Conservation (phyloP, 306 rosid species). For the Cercis canadensis region DNA sequence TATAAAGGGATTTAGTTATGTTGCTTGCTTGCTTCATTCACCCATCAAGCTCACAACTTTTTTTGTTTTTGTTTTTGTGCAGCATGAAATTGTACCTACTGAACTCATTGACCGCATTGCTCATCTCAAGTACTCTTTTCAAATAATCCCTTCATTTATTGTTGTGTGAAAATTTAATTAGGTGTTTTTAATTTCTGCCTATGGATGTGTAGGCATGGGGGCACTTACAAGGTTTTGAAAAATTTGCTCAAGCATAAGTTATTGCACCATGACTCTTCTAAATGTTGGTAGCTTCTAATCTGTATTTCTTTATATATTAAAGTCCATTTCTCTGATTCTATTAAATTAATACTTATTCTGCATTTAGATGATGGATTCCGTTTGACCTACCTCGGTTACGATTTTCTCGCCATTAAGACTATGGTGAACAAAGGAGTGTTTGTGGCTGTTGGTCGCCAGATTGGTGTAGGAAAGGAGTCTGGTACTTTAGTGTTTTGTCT, state of each 20-base stretch:
- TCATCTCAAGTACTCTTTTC: constrained; percentile 49
- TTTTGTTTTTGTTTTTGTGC: constrained; percentile 20
- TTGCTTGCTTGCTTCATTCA: background rate
- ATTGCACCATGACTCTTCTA: constrained; percentile 90
- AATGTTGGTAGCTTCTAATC: constrained; percentile 61
- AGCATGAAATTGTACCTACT: constrained; percentile 84
- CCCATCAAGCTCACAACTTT: background rate
- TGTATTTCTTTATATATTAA: background rate
- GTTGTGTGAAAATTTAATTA: background rate
- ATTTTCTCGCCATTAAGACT: constrained; percentile 94
- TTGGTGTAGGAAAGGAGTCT: constrained; percentile 97
- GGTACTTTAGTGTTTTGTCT: constrained; percentile 48
- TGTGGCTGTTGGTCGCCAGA: constrained; percentile 86
- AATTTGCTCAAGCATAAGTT: constrained; percentile 85
- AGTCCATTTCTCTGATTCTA: background rate
- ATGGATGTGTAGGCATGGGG: constrained; percentile 73
- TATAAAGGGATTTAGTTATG: too few species aligned
- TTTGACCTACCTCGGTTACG: constrained; percentile 94
- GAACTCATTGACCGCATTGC: constrained; percentile 83
- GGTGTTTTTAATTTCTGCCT: background rate
- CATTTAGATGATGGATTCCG: constrained; percentile 90
- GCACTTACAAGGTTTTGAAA: constrained; percentile 85
- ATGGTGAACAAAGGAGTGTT: constrained; percentile 90
- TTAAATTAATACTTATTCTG: constrained; percentile 31
- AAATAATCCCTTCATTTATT: background rate